Evolutionary conservation across 805 yeast genomes (phyloP).

Genomic region (Candida morakotiae): DNA sequence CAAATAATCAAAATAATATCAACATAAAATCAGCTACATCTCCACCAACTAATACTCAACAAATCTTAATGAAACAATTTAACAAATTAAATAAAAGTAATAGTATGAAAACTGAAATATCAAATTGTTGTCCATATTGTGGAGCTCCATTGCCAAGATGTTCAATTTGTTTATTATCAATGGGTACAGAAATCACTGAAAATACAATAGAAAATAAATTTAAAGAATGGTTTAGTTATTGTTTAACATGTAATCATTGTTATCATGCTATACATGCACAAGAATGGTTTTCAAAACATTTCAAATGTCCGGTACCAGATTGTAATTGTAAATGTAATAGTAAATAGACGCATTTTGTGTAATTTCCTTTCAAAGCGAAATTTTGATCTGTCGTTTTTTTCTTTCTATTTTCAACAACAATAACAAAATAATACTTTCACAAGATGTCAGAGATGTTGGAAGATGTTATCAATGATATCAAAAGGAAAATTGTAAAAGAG

Average conservation of each 20-base stretch:
- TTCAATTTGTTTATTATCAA: conserved; percentile 77
- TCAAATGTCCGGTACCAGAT: conserved; percentile 91
- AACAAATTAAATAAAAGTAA: conserved; percentile 19
- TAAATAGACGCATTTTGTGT: conserved; percentile 20
- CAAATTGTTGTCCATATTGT: conserved; percentile 70
- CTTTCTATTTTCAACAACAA: conserved; percentile 2
- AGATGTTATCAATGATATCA: conserved; percentile 58
- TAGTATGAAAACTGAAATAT: conserved; percentile 14
- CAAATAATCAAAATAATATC: background rate
- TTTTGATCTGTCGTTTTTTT: background rate
- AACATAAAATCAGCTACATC: background rate
- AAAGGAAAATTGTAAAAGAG: conserved; percentile 84
- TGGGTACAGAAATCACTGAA: conserved; percentile 62
- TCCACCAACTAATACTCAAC: conserved; percentile 9
- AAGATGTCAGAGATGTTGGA: conserved; percentile 13
- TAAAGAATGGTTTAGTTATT: conserved; percentile 86
- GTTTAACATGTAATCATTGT: conserved; percentile 88
- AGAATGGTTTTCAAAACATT: conserved; percentile 89
- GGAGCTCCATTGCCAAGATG: conserved; percentile 86
- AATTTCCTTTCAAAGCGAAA: too few species aligned
- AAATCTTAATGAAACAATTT: conserved; percentile 30
- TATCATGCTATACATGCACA: conserved; percentile 94
- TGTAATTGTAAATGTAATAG: conserved; percentile 81
- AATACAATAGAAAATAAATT: conserved; percentile 40
- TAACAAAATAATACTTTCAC: background rate